Percentiles rank a stretch among this genome's conserved stretches.
phyloP scores from a whole-genome alignment of 1,284 basidiomycete species.

The Vanrija sp. region DNA sequence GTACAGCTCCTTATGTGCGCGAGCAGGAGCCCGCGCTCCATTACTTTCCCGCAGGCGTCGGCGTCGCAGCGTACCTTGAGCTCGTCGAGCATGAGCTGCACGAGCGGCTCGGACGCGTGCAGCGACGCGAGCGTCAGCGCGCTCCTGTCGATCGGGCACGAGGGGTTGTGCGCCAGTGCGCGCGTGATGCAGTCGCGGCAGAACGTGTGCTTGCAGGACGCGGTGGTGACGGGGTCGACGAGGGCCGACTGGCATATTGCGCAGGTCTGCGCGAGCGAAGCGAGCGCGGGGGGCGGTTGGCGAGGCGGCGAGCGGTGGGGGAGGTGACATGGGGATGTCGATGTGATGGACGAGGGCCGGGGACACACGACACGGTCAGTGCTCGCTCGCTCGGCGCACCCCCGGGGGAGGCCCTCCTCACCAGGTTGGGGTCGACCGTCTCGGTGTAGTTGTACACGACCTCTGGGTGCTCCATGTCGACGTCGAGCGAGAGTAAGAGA shows the following conservation, averaged over 20 bases:
- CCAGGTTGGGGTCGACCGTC: slow-evolving; percentile 38
- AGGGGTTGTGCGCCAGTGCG: slow-evolving; percentile 54
- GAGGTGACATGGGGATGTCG: not conserved
- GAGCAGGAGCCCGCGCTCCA: slow-evolving; percentile 65
- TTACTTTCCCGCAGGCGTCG: slow-evolving; percentile 57
- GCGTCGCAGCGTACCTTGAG: slow-evolving; percentile 66
- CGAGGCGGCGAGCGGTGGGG: not conserved
- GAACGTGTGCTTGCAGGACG: slow-evolving; percentile 75
- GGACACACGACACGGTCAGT: not conserved
- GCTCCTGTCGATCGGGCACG: slow-evolving; percentile 79
- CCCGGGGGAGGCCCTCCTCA: slow-evolving; percentile 8
- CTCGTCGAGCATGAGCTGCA: slow-evolving; percentile 66
- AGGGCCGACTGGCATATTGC: slow-evolving; percentile 83
- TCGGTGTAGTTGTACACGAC: slow-evolving; percentile 41
- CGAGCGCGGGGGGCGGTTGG: not conserved
- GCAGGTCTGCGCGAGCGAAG: slow-evolving; percentile 56
- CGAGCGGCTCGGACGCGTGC: slow-evolving; percentile 19
- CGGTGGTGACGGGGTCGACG: slow-evolving; percentile 62
- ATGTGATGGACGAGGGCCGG: too few relatives aligned
- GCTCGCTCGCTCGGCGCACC: not conserved
- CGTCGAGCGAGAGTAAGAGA: not conserved
- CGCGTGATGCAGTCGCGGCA: slow-evolving; percentile 68
- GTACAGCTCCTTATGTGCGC: slow-evolving; percentile 64
- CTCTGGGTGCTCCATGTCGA: slow-evolving; percentile 11
- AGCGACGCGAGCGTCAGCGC: slow-evolving; percentile 50